Evolutionary conservation across 257 asterid genomes (phyloP).

Genomic region (Mentha longifolia): DNA sequence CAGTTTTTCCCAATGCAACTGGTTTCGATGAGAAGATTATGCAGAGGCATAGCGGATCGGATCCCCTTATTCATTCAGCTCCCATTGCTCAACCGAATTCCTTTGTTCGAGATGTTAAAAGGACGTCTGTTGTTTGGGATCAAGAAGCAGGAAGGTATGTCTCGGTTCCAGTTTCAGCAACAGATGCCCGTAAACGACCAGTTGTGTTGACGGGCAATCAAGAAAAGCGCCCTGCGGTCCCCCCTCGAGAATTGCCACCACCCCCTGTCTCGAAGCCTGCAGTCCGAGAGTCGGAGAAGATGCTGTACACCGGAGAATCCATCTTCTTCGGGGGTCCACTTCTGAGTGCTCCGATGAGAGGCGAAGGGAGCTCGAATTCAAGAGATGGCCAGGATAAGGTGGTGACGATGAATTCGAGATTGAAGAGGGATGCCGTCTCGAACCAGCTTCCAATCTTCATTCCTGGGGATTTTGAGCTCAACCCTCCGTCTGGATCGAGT

Average conservation of each 20-base stretch:
- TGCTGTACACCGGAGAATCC: constrained; percentile 73
- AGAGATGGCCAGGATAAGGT: constrained; percentile 57
- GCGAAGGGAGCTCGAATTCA: constrained; percentile 49
- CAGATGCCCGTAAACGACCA: constrained; percentile 64
- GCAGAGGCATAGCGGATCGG: constrained; percentile 54
- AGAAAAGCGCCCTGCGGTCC: constrained; percentile 48
- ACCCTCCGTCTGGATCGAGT: constrained; percentile 52
- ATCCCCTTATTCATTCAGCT: constrained; percentile 49
- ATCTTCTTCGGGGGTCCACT: constrained; percentile 98
- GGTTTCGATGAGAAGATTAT: constrained; percentile 58
- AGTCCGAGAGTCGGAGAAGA: constrained; percentile 64
- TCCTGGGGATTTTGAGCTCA: constrained; percentile 68
- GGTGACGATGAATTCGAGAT: constrained; percentile 48
- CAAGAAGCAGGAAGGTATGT: constrained; percentile 97
- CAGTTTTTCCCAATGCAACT: constrained; percentile 40
- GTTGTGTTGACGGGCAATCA: constrained; percentile 34
- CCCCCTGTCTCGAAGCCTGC: constrained; percentile 40
- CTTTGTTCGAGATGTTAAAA: constrained; percentile 71
- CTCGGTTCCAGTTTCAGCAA: constrained; percentile 71
- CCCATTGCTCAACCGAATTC: constrained; percentile 53
- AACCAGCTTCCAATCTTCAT: constrained; percentile 93
- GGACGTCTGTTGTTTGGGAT: constrained; percentile 98
- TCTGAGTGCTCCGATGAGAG: constrained; percentile 61
- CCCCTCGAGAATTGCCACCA: constrained; percentile 43
- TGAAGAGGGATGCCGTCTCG: constrained; percentile 71